Evolutionary conservation across 306 rosid species (phyloP).

Genomic region (Quercus mongolica): DNA sequence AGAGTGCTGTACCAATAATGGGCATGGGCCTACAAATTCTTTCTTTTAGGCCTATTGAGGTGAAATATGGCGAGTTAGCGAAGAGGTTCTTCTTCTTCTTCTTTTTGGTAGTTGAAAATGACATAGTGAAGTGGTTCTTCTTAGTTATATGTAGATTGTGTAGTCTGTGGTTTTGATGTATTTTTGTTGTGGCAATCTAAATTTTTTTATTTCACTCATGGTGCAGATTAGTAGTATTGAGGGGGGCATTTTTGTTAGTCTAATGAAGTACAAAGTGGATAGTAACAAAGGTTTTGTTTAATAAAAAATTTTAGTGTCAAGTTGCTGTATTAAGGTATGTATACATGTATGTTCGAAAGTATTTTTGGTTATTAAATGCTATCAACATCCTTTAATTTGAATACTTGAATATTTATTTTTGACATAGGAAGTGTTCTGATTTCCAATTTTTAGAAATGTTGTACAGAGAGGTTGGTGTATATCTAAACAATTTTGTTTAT

Average conservation of each 20-base stretch:
- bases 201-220: not conserved
- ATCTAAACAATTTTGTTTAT: constrained; percentile 37
- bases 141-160: not conserved
- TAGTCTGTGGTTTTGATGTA: not conserved
- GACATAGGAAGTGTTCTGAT: constrained; percentile 15
- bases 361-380: not conserved
- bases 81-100: not conserved
- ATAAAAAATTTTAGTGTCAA: not conserved
- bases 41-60: not conserved
- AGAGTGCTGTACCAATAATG: too few relatives aligned
- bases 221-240: not conserved
- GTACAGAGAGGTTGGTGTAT: constrained; percentile 14
- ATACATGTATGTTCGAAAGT: not conserved
- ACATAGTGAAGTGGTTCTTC: not conserved
- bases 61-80: not conserved
- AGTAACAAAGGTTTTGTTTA: not conserved
- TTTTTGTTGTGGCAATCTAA: not conserved
- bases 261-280: not conserved
- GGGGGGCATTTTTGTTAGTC: not conserved
- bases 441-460: constrained; percentile 2
- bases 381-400: not conserved
- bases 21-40: not conserved
- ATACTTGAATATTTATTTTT: not conserved
- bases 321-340: not conserved
- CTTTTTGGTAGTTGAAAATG: too few relatives aligned